A percentile compares a stretch with the other conserved stretches of the same genome.
Evolutionary conservation across 768 basidiomycete species (phyloP).

Genomic region (Nidularia pulvinata): DNA sequence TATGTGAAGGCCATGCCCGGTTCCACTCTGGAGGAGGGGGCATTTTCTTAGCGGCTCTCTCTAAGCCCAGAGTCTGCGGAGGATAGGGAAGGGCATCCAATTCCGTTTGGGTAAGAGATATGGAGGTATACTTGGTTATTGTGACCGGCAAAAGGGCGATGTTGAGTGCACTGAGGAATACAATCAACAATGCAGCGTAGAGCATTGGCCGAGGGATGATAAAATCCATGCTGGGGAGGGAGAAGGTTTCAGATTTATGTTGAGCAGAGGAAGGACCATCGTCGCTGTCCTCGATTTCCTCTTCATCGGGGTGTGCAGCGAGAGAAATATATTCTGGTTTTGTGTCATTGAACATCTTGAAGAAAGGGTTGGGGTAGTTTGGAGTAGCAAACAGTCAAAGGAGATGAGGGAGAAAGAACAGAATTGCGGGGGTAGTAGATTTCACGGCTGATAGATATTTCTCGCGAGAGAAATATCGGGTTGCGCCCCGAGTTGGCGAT

Average conservation of each 20-base stretch:
- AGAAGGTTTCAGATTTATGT: neutral
- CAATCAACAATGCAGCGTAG: conserved; percentile 2
- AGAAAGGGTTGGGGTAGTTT: neutral
- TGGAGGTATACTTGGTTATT: neutral
- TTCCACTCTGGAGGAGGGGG: neutral
- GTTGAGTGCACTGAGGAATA: conserved; percentile 3
- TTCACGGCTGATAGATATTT: no score
- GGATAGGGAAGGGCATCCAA: conserved; percentile 7
- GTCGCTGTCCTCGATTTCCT: neutral
- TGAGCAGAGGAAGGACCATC: neutral
- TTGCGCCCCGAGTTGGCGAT: no score
- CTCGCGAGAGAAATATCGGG: no score
- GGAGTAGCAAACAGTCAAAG: neutral
- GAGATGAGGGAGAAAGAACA: no score
- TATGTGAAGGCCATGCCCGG: conserved; percentile 6
- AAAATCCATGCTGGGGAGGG: neutral
- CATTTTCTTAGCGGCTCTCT: neutral
- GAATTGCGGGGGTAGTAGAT: no score
- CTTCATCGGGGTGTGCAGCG: neutral
- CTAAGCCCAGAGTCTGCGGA: conserved; percentile 4
- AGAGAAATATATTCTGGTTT: conserved; percentile 2
- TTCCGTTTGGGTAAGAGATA: conserved; percentile 1
- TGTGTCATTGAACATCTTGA: neutral
- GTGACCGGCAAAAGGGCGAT: conserved; percentile 7
- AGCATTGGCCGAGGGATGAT: neutral